Conservation (phyloP, 108 stramenopile genomes). For the Seminavis robusta region DNA sequence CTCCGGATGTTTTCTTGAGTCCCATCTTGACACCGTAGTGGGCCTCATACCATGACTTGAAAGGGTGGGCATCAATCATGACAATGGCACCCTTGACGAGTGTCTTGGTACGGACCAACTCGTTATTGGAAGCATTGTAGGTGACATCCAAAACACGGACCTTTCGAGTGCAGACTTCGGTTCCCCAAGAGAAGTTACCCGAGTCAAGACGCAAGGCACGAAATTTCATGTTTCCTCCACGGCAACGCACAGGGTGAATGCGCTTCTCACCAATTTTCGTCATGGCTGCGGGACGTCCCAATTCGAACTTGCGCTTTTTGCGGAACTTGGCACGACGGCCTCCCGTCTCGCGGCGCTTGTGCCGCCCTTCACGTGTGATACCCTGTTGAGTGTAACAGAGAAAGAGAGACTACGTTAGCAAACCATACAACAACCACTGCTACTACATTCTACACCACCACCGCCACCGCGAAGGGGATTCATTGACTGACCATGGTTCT, state of each 20-base stretch:
- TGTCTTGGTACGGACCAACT: constrained; percentile 99
- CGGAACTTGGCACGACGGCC: constrained; percentile 93
- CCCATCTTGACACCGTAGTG: constrained; percentile 98
- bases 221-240: constrained; percentile 97
- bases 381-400: too few relatives aligned
- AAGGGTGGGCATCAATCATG: constrained; percentile 96
- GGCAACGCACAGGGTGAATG: constrained; percentile 87
- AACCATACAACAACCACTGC: too few relatives aligned
- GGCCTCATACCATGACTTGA: constrained; percentile 97
- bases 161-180: constrained; percentile 98
- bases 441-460: too few relatives aligned
- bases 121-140: constrained; percentile 99
- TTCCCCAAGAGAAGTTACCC: constrained; percentile 99
- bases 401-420: too few relatives aligned
- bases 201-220: constrained; percentile 95
- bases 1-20: constrained; percentile 82
- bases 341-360: constrained; percentile 99
- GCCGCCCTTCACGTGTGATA: constrained; percentile 97
- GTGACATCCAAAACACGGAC: constrained; percentile 98
- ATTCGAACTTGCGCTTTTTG: constrained; percentile 99
- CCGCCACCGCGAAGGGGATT: too few relatives aligned
- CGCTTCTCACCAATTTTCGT: constrained; percentile 97
- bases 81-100: constrained; percentile 99
- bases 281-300: constrained; percentile 97
- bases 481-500: too few relatives aligned